A percentile compares a stretch with the other conserved stretches of the same genome.
Evolutionary conservation across 192 early-diverging fungal genomes (phyloP).

Genomic region (Backusella tarrabulga): DNA sequence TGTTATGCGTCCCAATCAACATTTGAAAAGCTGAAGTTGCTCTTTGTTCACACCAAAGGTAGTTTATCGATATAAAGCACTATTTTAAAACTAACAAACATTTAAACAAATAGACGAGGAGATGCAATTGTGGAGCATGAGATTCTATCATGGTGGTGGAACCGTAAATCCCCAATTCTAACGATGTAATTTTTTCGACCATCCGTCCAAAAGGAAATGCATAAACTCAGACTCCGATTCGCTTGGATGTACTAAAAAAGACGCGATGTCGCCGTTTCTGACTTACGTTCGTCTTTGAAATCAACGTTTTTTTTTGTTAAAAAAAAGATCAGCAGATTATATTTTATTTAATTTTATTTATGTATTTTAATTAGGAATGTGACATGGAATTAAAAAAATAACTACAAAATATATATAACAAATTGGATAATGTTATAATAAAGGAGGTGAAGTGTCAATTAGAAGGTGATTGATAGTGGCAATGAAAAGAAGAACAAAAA

Average conservation of each 20-base stretch:
- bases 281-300: background rate
- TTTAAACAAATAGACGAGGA: no score
- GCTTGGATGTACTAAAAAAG: background rate
- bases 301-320: background rate
- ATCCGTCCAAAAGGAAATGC: no score
- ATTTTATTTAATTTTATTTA: conserved; percentile 7
- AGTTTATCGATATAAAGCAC: no score
- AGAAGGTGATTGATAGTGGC: background rate
- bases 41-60: no score
- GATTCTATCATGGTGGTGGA: no score
- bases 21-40: no score
- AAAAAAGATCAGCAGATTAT: background rate
- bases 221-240: background rate
- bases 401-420: background rate
- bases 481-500: background rate
- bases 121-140: no score
- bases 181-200: no score
- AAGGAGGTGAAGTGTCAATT: background rate
- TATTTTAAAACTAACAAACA: no score
- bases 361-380: background rate
- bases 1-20: no score
- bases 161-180: no score
- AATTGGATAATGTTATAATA: background rate
- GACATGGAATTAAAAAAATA: background rate
- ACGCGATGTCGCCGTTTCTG: background rate